Conservation (phyloP, 495 filamentous ascomycete species). For the Evernia prunastri region DNA sequence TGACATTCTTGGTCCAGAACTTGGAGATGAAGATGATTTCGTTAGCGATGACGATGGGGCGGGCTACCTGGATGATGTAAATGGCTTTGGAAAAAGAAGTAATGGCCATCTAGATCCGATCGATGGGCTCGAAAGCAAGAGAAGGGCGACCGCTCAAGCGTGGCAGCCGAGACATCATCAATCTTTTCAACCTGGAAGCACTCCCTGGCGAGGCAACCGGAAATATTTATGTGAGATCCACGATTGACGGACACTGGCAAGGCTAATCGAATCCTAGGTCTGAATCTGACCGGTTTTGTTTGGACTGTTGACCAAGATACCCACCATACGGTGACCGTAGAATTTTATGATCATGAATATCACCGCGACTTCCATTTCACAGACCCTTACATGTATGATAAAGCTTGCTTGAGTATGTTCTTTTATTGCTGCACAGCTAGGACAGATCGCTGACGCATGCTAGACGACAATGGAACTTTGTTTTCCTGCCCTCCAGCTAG, state of each 20-base stretch:
- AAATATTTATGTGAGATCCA: constrained; percentile 67
- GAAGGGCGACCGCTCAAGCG: constrained; percentile 42
- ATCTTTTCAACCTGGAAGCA: constrained; percentile 87
- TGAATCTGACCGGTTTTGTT: constrained; percentile 87
- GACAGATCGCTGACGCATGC: constrained; percentile 29
- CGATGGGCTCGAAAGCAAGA: constrained; percentile 51
- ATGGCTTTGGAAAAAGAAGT: constrained; percentile 54
- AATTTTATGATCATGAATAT: constrained; percentile 90
- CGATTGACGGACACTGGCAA: not conserved
- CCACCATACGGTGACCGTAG: constrained; percentile 91
- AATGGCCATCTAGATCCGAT: constrained; percentile 47
- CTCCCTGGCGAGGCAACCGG: constrained; percentile 88
- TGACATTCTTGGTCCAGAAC: constrained; percentile 43
- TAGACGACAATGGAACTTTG: constrained; percentile 72
- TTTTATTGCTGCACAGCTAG: constrained; percentile 3
- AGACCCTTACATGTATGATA: constrained; percentile 90
- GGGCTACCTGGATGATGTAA: constrained; percentile 66
- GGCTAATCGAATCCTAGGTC: constrained; percentile 36
- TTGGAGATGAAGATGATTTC: constrained; percentile 61
- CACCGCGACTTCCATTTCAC: constrained; percentile 94
- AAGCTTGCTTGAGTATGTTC: constrained; percentile 70
- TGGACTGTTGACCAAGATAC: constrained; percentile 97
- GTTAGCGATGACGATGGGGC: constrained; percentile 94
- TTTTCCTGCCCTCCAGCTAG: constrained; percentile 75
- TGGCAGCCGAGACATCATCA: constrained; percentile 68